A percentile compares a stretch with the other conserved stretches of the same genome.
Evolutionary conservation across 2,329 filamentous ascomycete species (phyloP).

Genomic region (Phaeoacremonium minimum): DNA sequence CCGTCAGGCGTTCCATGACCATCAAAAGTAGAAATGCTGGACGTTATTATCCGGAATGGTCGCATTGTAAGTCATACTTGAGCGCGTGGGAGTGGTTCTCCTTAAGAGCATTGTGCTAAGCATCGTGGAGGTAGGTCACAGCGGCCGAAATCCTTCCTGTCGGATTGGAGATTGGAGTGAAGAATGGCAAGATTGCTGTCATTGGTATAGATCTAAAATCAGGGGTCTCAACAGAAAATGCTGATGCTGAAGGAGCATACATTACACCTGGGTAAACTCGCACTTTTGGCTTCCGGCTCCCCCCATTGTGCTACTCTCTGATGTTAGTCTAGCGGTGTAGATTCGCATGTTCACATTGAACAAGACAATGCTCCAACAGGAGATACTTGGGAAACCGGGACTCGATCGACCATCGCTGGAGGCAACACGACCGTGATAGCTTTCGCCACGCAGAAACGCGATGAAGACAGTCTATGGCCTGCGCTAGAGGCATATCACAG

Average conservation of each 20-base stretch:
- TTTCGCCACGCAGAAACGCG: slow-evolving; percentile 47
- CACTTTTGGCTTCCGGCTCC: too few relatives aligned
- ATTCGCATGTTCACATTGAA: slow-evolving; percentile 28
- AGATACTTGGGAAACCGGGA: slow-evolving; percentile 34
- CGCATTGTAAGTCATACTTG: slow-evolving; percentile 10
- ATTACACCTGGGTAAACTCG: slow-evolving; percentile 27
- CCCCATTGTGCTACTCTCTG: too few relatives aligned
- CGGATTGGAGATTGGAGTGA: slow-evolving; percentile 38
- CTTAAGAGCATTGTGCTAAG: too few relatives aligned
- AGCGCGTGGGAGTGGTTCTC: slow-evolving; percentile 2
- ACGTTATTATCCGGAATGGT: slow-evolving; percentile 14
- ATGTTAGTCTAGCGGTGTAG: slow-evolving; percentile 29
- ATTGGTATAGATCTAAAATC: slow-evolving; percentile 30
- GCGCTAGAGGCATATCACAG: slow-evolving; percentile 38
- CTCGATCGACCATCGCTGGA: slow-evolving; percentile 48
- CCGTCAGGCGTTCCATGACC: too few relatives aligned
- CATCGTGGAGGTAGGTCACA: slow-evolving; percentile 27
- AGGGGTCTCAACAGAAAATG: slow-evolving; percentile 24
- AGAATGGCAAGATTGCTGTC: slow-evolving; percentile 37
- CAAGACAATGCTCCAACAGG: slow-evolving; percentile 20
- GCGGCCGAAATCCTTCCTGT: slow-evolving; percentile 36
- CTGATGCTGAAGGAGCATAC: slow-evolving; percentile 38
- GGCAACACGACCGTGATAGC: slow-evolving; percentile 55
- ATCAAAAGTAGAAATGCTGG: too few relatives aligned
- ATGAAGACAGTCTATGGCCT: slow-evolving; percentile 35